A percentile compares a stretch with the other conserved stretches of the same genome.
These are phyloP conservation scores for Rugiboletus extremiorientalis DNA, from an alignment of 1,284 basidiomycete genomes.

Conservation along the genomic window DNA sequence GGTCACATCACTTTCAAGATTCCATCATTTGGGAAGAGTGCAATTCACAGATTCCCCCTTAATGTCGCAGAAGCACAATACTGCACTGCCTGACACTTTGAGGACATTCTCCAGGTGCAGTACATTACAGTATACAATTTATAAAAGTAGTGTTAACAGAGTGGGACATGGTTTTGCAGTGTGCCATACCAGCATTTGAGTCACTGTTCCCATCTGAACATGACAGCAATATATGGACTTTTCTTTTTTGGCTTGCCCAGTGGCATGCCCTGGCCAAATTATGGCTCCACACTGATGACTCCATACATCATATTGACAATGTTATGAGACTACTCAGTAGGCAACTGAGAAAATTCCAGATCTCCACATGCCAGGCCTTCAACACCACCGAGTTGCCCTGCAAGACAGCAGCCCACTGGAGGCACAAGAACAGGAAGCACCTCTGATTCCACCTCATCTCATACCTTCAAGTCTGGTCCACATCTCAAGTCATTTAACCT, in stretches of 20 bases:
- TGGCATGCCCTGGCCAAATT: slow-evolving; percentile 31
- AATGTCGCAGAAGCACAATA: neutral
- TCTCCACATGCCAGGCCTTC: neutral
- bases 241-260: slow-evolving; percentile 15
- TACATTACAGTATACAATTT: neutral
- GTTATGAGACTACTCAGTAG: neutral
- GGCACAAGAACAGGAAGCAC: neutral
- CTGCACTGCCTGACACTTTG: slow-evolving; percentile 2
- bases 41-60: neutral
- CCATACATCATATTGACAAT: neutral
- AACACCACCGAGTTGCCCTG: slow-evolving; percentile 7
- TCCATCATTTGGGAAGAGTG: neutral
- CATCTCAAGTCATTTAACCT: slow-evolving; percentile 24
- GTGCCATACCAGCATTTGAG: slow-evolving; percentile 27
- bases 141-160: too few relatives aligned
- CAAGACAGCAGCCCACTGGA: neutral
- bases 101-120: slow-evolving; percentile 12
- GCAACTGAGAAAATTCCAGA: slow-evolving; percentile 8
- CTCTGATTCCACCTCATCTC: neutral
- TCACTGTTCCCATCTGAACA: slow-evolving; percentile 20
- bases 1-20: neutral
- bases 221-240: slow-evolving; percentile 7
- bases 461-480: neutral
- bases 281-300: slow-evolving; percentile 18
- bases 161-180: too few relatives aligned